Evolutionary conservation across 176 grass and related monocot genomes (phyloP), one percentile per base, ranked within the genome.

Genomic region (Cenchrus fungigraminus): DNA sequence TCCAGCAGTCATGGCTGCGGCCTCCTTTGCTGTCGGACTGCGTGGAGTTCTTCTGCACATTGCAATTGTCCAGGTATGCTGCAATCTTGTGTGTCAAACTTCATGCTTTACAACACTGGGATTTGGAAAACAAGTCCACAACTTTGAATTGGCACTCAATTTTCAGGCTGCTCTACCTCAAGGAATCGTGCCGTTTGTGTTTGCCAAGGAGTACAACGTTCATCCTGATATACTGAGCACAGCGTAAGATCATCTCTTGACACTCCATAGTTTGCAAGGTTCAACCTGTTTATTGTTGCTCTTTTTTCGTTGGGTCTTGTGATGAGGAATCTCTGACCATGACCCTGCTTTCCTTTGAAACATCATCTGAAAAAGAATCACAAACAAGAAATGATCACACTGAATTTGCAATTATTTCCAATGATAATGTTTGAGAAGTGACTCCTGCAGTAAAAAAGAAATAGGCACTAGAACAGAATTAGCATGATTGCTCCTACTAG

Each of bases 151-250:
- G 12, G 6, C 19, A 42, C 29, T 42, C 12, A 28, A 76, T 70
- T 76, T 69, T 58, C 84, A 97, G 92, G 95, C 92, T 53, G 92
- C 92, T 82, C 90, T 97, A 43, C 95, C 92, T 20, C 95, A 97
- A 91, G 90, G 92, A 17, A 94, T 97, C 16, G 95, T 97, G 22
- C 92, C 95, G 2, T 97, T 97, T 45, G 92, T 97, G 78, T 97
- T 94, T 34, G 95, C 92, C 63, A 97, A 97, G 70, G 92, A 97
- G 88, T 94, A 97, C 84, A 97, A 91, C 44, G 91, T 93, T 64
- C 92, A 97, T 43, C 92, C 95, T 49, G 53, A 97, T 76, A 90
- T 97, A 12, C 88, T 97, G 25, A 97, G 92, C 83, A 94, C 92
- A 71, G 86, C 90, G 92, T 97, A 91, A 59, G 92, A 71, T 71